These are phyloP conservation scores for Podospora anserina DNA, from an alignment of 495 filamentous ascomycete species.

Conservation along the genomic window DNA sequence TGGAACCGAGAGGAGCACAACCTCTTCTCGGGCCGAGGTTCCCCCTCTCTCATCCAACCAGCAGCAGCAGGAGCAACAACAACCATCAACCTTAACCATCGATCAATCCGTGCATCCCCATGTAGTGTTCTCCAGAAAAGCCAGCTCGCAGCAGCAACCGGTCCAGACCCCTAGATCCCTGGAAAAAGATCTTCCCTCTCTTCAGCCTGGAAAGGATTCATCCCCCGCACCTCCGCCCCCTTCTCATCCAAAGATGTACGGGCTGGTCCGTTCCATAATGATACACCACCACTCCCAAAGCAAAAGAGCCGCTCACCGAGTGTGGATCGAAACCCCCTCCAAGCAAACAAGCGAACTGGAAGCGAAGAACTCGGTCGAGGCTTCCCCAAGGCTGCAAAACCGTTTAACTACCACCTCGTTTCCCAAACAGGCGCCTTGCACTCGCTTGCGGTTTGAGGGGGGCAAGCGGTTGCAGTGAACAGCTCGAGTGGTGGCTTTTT, in stretches of 20 bases:
- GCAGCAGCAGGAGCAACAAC: not conserved
- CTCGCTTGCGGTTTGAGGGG: not conserved
- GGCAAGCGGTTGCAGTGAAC: not conserved
- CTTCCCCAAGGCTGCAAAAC: conserved; percentile 1
- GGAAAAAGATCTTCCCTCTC: not conserved
- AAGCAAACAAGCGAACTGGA: conserved; percentile 11
- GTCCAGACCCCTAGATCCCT: not conserved
- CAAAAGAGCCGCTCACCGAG: conserved; percentile 31
- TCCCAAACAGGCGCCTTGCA: not conserved
- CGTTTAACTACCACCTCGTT: not conserved
- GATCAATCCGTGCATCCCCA: not conserved
- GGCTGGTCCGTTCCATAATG: conserved; percentile 21
- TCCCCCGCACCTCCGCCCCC: not conserved
- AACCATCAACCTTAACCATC: not conserved
- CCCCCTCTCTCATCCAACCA: not conserved
- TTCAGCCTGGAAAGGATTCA: not conserved
- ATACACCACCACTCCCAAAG: not conserved
- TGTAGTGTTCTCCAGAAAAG: not conserved
- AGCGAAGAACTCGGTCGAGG: conserved; percentile 1
- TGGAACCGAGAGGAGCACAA: not conserved
- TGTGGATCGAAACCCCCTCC: conserved; percentile 16
- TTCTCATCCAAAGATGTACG: conserved; percentile 6
- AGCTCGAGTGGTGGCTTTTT: not conserved
- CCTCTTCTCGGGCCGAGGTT: not conserved
- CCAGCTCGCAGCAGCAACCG: not conserved